phyloP scores from a whole-genome alignment of 139 green algal species.

The Klebsormidium nitens region DNA sequence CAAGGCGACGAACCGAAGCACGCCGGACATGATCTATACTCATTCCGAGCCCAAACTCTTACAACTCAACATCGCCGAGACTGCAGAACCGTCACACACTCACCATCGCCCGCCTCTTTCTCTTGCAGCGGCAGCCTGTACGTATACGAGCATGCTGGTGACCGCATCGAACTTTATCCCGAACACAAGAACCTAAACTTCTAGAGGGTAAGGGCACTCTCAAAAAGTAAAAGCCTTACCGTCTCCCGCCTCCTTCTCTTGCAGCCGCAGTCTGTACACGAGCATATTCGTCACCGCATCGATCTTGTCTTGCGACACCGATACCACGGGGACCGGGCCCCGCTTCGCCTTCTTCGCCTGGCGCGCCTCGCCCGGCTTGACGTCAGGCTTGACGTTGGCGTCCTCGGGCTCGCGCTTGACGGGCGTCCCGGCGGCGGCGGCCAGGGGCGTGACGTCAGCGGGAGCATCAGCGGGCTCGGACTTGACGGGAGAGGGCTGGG shows the following conservation, averaged over 20 bases:
- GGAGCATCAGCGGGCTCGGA: too few relatives aligned
- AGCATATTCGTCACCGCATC: slow-evolving; percentile 33
- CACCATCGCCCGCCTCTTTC: neutral
- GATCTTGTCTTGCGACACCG: slow-evolving; percentile 26
- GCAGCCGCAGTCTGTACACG: slow-evolving; percentile 54
- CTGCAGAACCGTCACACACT: too few relatives aligned
- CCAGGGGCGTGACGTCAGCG: neutral
- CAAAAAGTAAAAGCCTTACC: slow-evolving; percentile 16
- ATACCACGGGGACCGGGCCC: slow-evolving; percentile 14
- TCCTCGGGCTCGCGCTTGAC: slow-evolving; percentile 7
- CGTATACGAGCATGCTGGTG: neutral
- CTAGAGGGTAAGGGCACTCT: neutral
- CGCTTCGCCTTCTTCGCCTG: slow-evolving; percentile 40
- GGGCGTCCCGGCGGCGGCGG: neutral
- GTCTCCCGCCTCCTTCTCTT: slow-evolving; percentile 57
- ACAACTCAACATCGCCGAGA: too few relatives aligned
- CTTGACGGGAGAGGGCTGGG: too few relatives aligned
- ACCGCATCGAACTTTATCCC: neutral
- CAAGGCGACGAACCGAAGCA: too few relatives aligned
- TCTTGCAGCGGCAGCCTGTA: neutral
- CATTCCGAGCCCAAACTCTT: too few relatives aligned
- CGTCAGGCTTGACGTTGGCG: slow-evolving; percentile 2
- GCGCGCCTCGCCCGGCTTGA: neutral
- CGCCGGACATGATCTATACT: too few relatives aligned
- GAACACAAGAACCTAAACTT: neutral